Base-by-base conservation (phyloP, 306 rosid species). In the Prunus salicina region DNA sequence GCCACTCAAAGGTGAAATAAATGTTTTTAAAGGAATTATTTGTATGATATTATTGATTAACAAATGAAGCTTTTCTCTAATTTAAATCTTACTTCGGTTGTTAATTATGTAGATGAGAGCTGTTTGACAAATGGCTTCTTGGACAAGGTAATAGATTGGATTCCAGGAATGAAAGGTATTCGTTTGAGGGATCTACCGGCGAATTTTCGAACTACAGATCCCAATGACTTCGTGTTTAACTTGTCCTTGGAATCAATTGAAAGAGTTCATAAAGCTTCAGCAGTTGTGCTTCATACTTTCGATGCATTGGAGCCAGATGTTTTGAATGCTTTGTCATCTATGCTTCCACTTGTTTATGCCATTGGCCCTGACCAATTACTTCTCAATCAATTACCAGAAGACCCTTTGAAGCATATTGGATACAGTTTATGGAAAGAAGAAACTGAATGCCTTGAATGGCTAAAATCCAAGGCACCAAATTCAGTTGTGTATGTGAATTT, bases 391-490 rank as follows among this genome's bases (percentile, higher is more conserved):
- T 2, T 38, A 11, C 73, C 78, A 3, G 5, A 79, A 12, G 20
- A 79, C 7, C 67, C 58, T 18, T 12, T 67, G 7, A 18, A 55
- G 12, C 5, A 18, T 16, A 1, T 67, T 1, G 19, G 34, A 2
- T 76, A 76, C 47, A 76, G 56, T 19, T 45, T 76, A 0, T 76
- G 80, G 74, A 67, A 67, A 41, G 80, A 76, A 67, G 80, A 76
- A 41, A 53, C 60, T 2, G 67, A 76, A 11, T 67, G 74, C 15
- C 20, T 67, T 4, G 4, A 67, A 25, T 76, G 80, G 80, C 74
- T 76, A 0, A 9, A 67, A n/a, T 16, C 67, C 0, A 70, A 76
- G 45, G 22, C 32, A 2, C 46, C 68, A 15, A 67, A 67, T 0
- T 76, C 74, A 22, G 60, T 76, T 4, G 51, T 76, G 3, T 76